Evolutionary conservation across 2,329 filamentous ascomycete genomes (phyloP).

Genomic region (Xylariomycetidae sp.): DNA sequence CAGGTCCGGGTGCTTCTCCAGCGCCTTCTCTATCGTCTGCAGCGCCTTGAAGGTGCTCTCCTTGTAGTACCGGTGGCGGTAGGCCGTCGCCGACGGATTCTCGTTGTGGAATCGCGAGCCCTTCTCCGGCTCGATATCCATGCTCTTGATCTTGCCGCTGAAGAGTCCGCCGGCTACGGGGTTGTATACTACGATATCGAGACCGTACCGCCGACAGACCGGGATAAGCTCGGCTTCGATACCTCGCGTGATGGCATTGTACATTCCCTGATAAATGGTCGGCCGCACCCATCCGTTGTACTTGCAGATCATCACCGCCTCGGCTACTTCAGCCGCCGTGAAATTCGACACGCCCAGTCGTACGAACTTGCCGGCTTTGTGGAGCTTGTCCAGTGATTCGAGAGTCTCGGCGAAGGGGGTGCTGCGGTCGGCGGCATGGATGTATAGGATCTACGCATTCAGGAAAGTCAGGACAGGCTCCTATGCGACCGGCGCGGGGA

Average conservation of each 20-base stretch:
- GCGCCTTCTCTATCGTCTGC: constrained; percentile 61
- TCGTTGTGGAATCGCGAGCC: constrained; percentile 68
- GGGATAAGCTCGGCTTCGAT: constrained; percentile 73
- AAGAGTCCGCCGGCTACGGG: constrained; percentile 77
- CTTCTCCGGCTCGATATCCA: constrained; percentile 55
- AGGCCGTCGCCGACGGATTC: constrained; percentile 44
- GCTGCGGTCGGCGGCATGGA: constrained; percentile 65
- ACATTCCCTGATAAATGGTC: constrained; percentile 80
- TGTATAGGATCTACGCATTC: constrained; percentile 69
- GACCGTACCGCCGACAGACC: constrained; percentile 68
- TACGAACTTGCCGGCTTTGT: constrained; percentile 83
- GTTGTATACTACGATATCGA: constrained; percentile 79
- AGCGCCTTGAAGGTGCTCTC: constrained; percentile 61
- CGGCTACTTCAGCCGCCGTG: constrained; percentile 82
- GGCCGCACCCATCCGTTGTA: constrained; percentile 78
- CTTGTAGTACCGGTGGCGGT: constrained; percentile 68
- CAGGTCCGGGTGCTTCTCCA: constrained; percentile 58
- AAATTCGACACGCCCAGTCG: constrained; percentile 78
- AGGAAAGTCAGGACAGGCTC: no score
- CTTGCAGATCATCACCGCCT: constrained; percentile 75
- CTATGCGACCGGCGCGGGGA: no score
- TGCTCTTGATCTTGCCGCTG: constrained; percentile 71
- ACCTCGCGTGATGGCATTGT: constrained; percentile 72
- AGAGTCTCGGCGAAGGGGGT: constrained; percentile 78
- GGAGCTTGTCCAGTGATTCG: constrained; percentile 70